Evolutionary conservation across 306 rosid genomes (phyloP).

Genomic region (Coriaria nepalensis): DNA sequence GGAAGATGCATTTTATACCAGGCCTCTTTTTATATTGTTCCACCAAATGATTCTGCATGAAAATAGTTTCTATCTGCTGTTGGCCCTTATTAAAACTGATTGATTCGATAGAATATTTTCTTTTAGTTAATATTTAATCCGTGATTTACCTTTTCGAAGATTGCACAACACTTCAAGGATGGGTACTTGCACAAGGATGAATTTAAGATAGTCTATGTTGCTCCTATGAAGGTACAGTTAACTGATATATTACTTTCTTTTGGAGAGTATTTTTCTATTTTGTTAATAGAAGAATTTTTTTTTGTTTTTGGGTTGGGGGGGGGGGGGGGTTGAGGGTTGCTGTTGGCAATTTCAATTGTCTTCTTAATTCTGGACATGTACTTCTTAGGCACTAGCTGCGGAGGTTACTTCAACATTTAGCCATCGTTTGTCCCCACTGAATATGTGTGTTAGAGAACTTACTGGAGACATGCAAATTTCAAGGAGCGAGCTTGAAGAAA

Average conservation of each 20-base stretch:
- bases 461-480: constrained; percentile 99
- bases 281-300: neutral
- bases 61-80: too few species aligned
- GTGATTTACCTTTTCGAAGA: constrained; percentile 32
- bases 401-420: constrained; percentile 91
- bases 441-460: constrained; percentile 81
- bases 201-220: constrained; percentile 94
- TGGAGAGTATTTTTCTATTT: too few species aligned
- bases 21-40: too few species aligned
- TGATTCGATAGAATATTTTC: constrained; percentile 4
- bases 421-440: constrained; percentile 88
- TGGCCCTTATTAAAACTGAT: too few species aligned
- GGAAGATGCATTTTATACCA: too few species aligned
- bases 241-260: constrained; percentile 19
- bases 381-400: constrained; percentile 85
- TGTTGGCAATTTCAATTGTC: constrained; percentile 8
- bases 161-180: constrained; percentile 88
- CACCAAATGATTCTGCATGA: too few species aligned
- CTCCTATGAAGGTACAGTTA: constrained; percentile 99
- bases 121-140: constrained; percentile 11
- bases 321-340: too few species aligned
- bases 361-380: constrained; percentile 7
- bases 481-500: constrained; percentile 83
- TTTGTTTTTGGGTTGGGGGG: constrained; percentile 6
- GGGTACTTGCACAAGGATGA: constrained; percentile 88